phyloP scores from a whole-genome alignment of 768 basidiomycete genomes.

The Lyophyllum shimeji region DNA sequence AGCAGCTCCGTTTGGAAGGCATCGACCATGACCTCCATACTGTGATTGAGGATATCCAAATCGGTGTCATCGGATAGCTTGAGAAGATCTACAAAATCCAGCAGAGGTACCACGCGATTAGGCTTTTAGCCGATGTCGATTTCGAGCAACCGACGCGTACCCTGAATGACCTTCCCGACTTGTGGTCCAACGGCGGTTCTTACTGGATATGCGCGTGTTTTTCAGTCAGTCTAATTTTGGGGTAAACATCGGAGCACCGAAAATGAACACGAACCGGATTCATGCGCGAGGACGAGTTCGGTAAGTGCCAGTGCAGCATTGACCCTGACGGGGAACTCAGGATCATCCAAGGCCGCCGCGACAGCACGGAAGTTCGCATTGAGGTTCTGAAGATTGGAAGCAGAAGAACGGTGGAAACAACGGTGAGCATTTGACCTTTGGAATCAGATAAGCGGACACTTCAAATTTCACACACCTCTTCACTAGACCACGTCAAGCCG shows the following conservation, averaged over 20 bases:
- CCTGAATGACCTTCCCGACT: conserved; percentile 86
- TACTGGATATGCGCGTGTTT: conserved; percentile 40
- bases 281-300: conserved; percentile 65
- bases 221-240: conserved; percentile 6
- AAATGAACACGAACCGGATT: conserved; percentile 48
- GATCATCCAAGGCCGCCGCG: conserved; percentile 69
- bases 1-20: conserved; percentile 81
- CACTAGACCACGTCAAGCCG: conserved; percentile 64
- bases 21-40: conserved; percentile 87
- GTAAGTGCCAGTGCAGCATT: conserved; percentile 81
- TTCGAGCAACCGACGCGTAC: conserved; percentile 32
- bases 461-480: conserved; percentile 51
- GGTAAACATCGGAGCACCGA: background rate
- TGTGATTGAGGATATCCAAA: conserved; percentile 76
- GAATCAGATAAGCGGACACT: background rate
- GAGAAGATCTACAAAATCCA: conserved; percentile 58
- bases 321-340: conserved; percentile 80
- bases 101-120: background rate
- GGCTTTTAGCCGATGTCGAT: background rate
- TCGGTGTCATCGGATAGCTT: conserved; percentile 92
- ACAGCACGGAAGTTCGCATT: conserved; percentile 64
- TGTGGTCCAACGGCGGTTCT: conserved; percentile 67
- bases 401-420: background rate
- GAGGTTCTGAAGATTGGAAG: conserved; percentile 46
- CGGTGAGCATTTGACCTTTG: background rate